Conservation (phyloP, 371 early-diverging fungal species). For the Lichtheimia corymbifera region DNA sequence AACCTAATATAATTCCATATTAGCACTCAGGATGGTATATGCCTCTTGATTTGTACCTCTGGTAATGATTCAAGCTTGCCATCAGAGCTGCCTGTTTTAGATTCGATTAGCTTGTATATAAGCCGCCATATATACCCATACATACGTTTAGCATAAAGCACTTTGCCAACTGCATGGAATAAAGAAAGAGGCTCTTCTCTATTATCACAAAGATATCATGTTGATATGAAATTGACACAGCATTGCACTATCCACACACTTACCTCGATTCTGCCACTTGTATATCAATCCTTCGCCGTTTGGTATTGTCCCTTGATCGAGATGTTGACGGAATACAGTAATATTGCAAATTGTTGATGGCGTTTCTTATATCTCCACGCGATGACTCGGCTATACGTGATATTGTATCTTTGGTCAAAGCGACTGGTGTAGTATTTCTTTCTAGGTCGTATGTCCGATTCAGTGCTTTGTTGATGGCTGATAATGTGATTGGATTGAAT, state of each 20-base stretch:
- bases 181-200: constrained; percentile 20
- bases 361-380: constrained; percentile 42
- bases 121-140: background rate
- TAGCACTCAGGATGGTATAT: too few species aligned
- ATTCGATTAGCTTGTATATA: background rate
- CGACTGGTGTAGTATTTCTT: background rate
- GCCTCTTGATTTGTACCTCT: constrained; percentile 18
- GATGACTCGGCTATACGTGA: constrained; percentile 20
- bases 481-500: constrained; percentile 25
- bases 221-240: background rate
- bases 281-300: constrained; percentile 1
- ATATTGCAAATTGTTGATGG: constrained; percentile 44
- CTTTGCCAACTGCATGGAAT: constrained; percentile 49
- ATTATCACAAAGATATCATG: background rate
- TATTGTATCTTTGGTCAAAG: constrained; percentile 8
- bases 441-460: constrained; percentile 16
- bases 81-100: constrained; percentile 10
- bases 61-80: constrained; percentile 29
- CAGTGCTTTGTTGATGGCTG: constrained; percentile 16
- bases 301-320: constrained; percentile 8
- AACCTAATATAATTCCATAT: constrained; percentile 7
- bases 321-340: constrained; percentile 13
- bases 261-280: constrained; percentile 1
- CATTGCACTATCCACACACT: background rate
- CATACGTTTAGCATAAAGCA: constrained; percentile 37